These are phyloP conservation scores for Skeletonema tropicum DNA, from an alignment of 108 stramenopile genomes.

Conservation along the genomic window DNA sequence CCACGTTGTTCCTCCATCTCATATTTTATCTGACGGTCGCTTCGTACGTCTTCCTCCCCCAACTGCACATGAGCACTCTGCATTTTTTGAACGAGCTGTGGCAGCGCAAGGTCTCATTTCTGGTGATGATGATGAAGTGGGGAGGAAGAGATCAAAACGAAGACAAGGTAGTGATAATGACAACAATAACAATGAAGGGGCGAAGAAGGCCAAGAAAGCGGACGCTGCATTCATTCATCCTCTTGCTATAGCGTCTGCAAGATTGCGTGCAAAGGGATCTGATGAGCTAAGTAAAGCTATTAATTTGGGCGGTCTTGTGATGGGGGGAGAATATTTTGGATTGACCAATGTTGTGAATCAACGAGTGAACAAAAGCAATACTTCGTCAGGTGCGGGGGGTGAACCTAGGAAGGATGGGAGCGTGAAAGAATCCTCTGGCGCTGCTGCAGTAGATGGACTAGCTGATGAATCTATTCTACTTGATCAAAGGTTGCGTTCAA, in stretches of 20 bases:
- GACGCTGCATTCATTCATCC: slow-evolving; percentile 62
- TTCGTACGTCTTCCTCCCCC: slow-evolving; percentile 72
- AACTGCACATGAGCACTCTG: slow-evolving; percentile 50
- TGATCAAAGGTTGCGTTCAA: slow-evolving; percentile 53
- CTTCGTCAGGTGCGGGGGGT: slow-evolving; percentile 17
- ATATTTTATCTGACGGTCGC: slow-evolving; percentile 80
- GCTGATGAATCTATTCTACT: slow-evolving; percentile 33
- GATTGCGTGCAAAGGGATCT: slow-evolving; percentile 68
- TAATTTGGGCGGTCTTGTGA: slow-evolving; percentile 70
- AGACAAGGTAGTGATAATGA: neutral
- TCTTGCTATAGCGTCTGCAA: slow-evolving; percentile 75
- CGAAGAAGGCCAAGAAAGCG: slow-evolving; percentile 16
- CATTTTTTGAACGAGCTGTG: slow-evolving; percentile 77
- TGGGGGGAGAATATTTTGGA: slow-evolving; percentile 74
- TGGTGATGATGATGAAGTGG: slow-evolving; percentile 22
- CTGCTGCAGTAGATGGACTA: slow-evolving; percentile 11
- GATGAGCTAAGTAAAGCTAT: slow-evolving; percentile 83
- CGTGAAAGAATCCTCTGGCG: slow-evolving; percentile 9
- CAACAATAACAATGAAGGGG: neutral
- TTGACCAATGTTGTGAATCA: slow-evolving; percentile 77
- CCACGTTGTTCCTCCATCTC: slow-evolving; percentile 68
- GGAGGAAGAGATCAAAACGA: slow-evolving; percentile 7
- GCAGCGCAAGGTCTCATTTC: slow-evolving; percentile 65
- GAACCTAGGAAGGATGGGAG: slow-evolving; percentile 15
- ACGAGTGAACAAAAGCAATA: slow-evolving; percentile 12